Percentiles rank a stretch among this genome's conserved stretches.
These are phyloP conservation scores for Medicago ruthenica DNA, from an alignment of 306 rosid species.

Conservation along the genomic window DNA sequence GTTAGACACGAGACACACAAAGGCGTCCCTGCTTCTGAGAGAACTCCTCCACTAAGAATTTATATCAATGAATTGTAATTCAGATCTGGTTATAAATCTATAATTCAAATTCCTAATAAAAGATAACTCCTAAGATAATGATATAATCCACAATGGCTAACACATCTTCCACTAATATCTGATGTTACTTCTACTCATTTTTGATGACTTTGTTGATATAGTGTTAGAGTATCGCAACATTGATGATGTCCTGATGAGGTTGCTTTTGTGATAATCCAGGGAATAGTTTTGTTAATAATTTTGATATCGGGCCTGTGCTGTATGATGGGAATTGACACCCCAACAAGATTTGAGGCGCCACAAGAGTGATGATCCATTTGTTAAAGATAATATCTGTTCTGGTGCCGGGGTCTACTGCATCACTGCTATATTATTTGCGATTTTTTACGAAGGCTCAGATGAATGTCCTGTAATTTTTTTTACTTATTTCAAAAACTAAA, in stretches of 20 bases:
- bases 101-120: background rate
- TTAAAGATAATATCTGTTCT: conserved; percentile 41
- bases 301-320: conserved; percentile 93
- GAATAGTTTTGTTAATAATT: conserved; percentile 80
- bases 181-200: conserved; percentile 3
- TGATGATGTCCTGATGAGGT: conserved; percentile 44
- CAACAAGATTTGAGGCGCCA: conserved; percentile 90
- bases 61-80: background rate
- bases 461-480: conserved; percentile 40
- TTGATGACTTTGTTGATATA: background rate
- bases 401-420: conserved; percentile 42
- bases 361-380: conserved; percentile 70
- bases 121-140: conserved; percentile 10
- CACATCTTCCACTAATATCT: background rate
- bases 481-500: conserved; percentile 30
- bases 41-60: background rate
- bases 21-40: no score
- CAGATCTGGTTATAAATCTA: background rate
- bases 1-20: background rate
- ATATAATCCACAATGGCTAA: conserved; percentile 12
- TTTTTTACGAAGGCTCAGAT: conserved; percentile 28
- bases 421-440: conserved; percentile 38
- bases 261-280: conserved; percentile 61
- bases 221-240: background rate
- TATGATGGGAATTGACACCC: conserved; percentile 99